Evolutionary conservation across 371 early-diverging fungal species (phyloP).

Genomic region (Phascolomyces articulosus): DNA sequence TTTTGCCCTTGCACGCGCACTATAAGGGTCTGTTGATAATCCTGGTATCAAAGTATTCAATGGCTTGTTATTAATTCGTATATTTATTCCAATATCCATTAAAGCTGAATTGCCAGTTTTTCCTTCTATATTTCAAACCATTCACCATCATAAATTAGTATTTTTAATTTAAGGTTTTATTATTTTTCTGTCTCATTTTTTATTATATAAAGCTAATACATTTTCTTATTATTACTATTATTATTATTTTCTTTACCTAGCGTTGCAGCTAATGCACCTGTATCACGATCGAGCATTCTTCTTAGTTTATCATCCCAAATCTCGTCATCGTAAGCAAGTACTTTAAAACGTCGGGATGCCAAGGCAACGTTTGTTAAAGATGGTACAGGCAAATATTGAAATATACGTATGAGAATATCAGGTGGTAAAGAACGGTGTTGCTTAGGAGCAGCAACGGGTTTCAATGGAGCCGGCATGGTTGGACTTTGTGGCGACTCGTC

Average conservation of each 20-base stretch:
- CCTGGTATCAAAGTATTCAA: conserved; percentile 61
- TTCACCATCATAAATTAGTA: background rate
- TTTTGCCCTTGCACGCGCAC: conserved; percentile 51
- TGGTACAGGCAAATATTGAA: conserved; percentile 53
- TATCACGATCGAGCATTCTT: conserved; percentile 37
- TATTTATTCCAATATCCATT: conserved; percentile 35
- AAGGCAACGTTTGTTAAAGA: conserved; percentile 52
- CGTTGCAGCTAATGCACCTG: conserved; percentile 32
- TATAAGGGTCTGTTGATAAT: conserved; percentile 57
- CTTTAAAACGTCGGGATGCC: conserved; percentile 65
- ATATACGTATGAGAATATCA: conserved; percentile 50
- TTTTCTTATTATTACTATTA: background rate
- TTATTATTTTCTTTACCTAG: background rate
- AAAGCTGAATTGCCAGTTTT: conserved; percentile 19
- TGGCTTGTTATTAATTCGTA: conserved; percentile 52
- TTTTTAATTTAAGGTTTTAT: background rate
- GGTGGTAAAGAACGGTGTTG: conserved; percentile 37
- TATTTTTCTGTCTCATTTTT: background rate
- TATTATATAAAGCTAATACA: background rate
- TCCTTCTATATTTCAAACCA: background rate
- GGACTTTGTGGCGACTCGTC: conserved; percentile 5
- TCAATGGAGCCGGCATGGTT: conserved; percentile 15
- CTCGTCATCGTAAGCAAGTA: conserved; percentile 66
- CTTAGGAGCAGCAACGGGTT: conserved; percentile 8
- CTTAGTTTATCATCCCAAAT: conserved; percentile 63